Percentiles rank a stretch among this genome's conserved stretches.
These are phyloP conservation scores for Aspergillus phoenicis DNA, from an alignment of 2,329 filamentous ascomycete genomes.

Conservation along the genomic window DNA sequence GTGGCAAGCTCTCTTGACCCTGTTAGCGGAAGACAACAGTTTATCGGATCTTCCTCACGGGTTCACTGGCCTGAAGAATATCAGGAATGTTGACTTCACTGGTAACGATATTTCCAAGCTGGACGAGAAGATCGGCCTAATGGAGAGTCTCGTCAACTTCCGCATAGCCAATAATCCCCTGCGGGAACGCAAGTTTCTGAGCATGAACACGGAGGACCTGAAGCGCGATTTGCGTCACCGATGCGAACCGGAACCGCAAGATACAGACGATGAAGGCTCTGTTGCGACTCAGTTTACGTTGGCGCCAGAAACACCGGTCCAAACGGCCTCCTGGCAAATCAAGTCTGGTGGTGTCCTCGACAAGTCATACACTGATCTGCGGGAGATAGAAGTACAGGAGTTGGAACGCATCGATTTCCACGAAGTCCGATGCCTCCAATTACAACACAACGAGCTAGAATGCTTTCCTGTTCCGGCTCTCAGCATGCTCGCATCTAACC, in stretches of 20 bases:
- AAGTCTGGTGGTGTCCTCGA: constrained; percentile 60
- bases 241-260: constrained; percentile 54
- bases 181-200: constrained; percentile 81
- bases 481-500: constrained; percentile 68
- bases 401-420: constrained; percentile 49
- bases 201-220: constrained; percentile 76
- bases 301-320: constrained; percentile 47
- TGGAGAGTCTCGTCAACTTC: constrained; percentile 75
- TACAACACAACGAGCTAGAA: constrained; percentile 77
- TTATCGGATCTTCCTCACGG: constrained; percentile 75
- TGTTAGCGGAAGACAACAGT: constrained; percentile 80
- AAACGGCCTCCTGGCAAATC: constrained; percentile 38
- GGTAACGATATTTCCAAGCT: constrained; percentile 79
- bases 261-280: constrained; percentile 43
- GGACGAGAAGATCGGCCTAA: constrained; percentile 74
- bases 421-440: constrained; percentile 60
- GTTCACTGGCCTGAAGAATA: constrained; percentile 66
- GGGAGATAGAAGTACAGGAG: constrained; percentile 55
- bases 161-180: constrained; percentile 87
- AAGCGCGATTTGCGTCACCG: constrained; percentile 72
- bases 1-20: constrained; percentile 72
- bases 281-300: constrained; percentile 46
- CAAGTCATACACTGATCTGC: constrained; percentile 66
- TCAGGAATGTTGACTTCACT: constrained; percentile 80
- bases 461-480: constrained; percentile 68